phyloP scores from a whole-genome alignment of 352 stramenopile genomes.

The Phytophthora pinifolia region DNA sequence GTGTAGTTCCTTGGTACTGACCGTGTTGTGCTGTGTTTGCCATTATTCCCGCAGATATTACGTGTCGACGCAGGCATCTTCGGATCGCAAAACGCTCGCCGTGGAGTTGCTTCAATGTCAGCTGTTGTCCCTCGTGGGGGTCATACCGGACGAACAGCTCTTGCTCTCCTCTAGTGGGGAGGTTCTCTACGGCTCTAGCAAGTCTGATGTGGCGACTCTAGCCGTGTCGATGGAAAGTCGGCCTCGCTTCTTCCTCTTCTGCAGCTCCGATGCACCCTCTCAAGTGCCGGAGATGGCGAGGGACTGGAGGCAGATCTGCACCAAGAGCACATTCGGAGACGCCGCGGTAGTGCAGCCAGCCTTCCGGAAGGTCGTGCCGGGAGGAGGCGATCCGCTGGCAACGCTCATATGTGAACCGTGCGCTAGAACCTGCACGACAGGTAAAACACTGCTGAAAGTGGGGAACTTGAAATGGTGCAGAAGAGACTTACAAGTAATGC shows the following conservation, averaged over 20 bases:
- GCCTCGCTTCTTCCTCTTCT: conserved; percentile 47
- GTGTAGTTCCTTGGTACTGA: conserved; percentile 6
- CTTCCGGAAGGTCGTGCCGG: conserved; percentile 31
- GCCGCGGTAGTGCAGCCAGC: conserved; percentile 50
- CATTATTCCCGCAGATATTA: conserved; percentile 34
- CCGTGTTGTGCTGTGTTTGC: background rate
- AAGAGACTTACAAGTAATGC: background rate
- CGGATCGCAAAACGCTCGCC: conserved; percentile 28
- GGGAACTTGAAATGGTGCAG: background rate
- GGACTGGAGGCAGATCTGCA: conserved; percentile 71
- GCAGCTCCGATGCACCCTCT: conserved; percentile 7
- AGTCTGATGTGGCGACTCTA: conserved; percentile 21
- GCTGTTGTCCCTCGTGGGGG: conserved; percentile 62
- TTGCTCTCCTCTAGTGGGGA: conserved; percentile 48
- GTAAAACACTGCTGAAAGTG: conserved; percentile 26
- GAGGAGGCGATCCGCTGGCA: conserved; percentile 1
- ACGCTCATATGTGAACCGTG: conserved; percentile 64
- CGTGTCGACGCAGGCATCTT: conserved; percentile 30
- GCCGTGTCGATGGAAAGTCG: conserved; percentile 8
- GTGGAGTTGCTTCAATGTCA: conserved; percentile 72
- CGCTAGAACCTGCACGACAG: conserved; percentile 61
- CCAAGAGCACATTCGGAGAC: conserved; percentile 55
- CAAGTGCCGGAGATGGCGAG: conserved; percentile 15
- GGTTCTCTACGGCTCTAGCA: conserved; percentile 34
- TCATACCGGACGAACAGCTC: conserved; percentile 59